Conservation (phyloP, 148 eudicot species). For the Beta vulgaris region DNA sequence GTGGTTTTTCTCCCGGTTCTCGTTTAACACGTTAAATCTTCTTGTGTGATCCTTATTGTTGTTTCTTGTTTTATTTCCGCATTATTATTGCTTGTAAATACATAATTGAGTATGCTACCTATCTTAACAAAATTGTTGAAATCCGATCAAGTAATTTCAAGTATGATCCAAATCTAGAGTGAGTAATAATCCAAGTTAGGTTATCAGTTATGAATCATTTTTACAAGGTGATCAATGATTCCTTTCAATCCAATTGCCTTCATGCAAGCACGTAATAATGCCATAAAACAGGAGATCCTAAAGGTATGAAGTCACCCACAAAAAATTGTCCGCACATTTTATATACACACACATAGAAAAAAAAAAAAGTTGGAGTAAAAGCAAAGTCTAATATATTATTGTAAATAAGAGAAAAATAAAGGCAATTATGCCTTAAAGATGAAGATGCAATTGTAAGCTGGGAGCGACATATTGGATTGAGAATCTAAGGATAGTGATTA, state of each 20-base stretch:
- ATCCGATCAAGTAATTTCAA: too few species aligned
- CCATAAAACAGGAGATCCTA: background rate
- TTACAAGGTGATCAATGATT: background rate
- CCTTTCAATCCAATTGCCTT: slow-evolving; percentile 17
- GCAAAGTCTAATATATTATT: background rate
- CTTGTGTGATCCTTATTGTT: too few species aligned
- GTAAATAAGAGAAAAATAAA: background rate
- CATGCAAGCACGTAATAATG: slow-evolving; percentile 26
- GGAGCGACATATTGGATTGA: slow-evolving; percentile 24
- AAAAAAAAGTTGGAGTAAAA: too few species aligned
- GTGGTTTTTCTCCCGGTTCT: too few species aligned
- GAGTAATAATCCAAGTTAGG: too few species aligned
- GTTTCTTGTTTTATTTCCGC: too few species aligned
- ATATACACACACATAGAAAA: background rate
- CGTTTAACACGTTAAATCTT: too few species aligned
- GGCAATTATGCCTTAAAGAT: background rate
- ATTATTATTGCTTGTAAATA: too few species aligned
- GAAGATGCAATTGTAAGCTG: slow-evolving; percentile 8
- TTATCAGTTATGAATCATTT: too few species aligned
- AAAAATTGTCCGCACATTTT: slow-evolving; percentile 9
- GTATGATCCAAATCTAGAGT: too few species aligned
- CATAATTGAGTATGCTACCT: too few species aligned
- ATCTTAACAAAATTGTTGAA: too few species aligned
- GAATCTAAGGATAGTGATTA: slow-evolving; percentile 5
- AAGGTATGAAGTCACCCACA: background rate